Evolutionary conservation across 805 yeast species (phyloP).

Genomic region (Candida hispaniensis): DNA sequence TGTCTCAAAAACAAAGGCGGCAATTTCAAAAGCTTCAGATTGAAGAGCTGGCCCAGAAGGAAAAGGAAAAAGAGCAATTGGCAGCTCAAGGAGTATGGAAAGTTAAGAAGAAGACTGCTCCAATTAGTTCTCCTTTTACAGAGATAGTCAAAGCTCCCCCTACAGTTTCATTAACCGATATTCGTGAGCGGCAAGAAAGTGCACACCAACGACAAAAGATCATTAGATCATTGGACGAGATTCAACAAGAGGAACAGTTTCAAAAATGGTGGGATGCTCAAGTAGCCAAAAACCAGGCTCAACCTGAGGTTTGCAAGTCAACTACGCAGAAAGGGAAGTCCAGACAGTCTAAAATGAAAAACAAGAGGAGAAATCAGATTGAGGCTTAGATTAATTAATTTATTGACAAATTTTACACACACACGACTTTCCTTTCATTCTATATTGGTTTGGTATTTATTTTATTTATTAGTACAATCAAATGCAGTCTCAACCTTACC

Average conservation of each 20-base stretch:
- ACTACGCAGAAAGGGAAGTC: too few relatives aligned
- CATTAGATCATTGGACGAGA: conserved; percentile 48
- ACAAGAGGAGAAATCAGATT: too few relatives aligned
- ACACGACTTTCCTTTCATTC: too few relatives aligned
- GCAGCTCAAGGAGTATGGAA: conserved; percentile 10
- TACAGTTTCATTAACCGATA: conserved; percentile 20
- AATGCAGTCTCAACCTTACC: too few relatives aligned
- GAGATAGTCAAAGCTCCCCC: conserved; percentile 1
- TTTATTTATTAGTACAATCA: too few relatives aligned
- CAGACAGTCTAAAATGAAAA: too few relatives aligned
- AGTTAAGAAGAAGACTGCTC: conserved; percentile 8
- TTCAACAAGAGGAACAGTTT: conserved; percentile 74
- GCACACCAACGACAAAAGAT: conserved; percentile 30
- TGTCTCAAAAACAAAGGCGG: conserved; percentile 54
- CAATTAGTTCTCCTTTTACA: conserved; percentile 1
- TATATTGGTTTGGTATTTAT: too few relatives aligned
- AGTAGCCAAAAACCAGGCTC: conserved; percentile 16
- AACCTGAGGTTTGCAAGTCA: too few relatives aligned
- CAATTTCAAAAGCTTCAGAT: conserved; percentile 30
- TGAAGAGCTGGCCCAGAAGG: conserved; percentile 8
- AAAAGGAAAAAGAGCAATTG: conserved; percentile 5
- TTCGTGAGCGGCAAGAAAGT: conserved; percentile 34
- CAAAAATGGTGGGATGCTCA: conserved; percentile 85
- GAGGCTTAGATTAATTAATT: too few relatives aligned
- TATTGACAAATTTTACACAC: too few relatives aligned